Evolutionary conservation across 768 basidiomycete genomes (phyloP), one percentile per base, ranked within the genome.

Genomic region (Dentipellis sp.): DNA sequence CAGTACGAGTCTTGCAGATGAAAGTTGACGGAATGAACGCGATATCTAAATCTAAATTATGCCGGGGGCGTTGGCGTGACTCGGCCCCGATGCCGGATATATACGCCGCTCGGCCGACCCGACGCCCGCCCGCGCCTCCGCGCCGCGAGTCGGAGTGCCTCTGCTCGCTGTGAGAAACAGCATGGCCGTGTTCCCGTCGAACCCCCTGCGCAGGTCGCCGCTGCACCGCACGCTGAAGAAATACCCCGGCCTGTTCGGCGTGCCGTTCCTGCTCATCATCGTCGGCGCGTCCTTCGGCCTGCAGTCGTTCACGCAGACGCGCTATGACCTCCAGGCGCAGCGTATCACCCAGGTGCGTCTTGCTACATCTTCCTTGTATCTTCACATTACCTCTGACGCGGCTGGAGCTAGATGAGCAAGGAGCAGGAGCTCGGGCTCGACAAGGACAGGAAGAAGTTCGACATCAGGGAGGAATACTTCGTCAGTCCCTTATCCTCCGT

Each of bases 401-500:
- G 34, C 19, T 55, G 14, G 10, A 48, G 36, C 11, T 51, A 83
- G 91, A 69, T 97, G 37, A 79, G 82, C 39, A 84, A 83, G 59
- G 86, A 93, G 66, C 82, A 94, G 62, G 86, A 90, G 59, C 75
- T 94, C 19, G 79, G 82, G 10, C 73, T 94, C 63, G 77, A 84
- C 59, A 80, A 77, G 66, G 73, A 73, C 54, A 77, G 86, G 70
- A 87, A 85, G 72, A 88, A 83, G 73, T 84, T 97, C 57, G 94
- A 98, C 69, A 88, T 97, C 16, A 75, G 91, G 54, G 95, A 97
- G 67, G 94, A 97, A 66, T 99, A 98, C 69, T 97, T 86, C 66
- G 94, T 97, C 71, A 71, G 92, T 83, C 10, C 10, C 14, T 23
- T 46, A 10, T 23, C 37, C 7, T 37, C 6, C 16, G 21, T 47